Evolutionary conservation across 83 land plant species (phyloP).

Genomic region (Diphasiastrum complanatum): DNA sequence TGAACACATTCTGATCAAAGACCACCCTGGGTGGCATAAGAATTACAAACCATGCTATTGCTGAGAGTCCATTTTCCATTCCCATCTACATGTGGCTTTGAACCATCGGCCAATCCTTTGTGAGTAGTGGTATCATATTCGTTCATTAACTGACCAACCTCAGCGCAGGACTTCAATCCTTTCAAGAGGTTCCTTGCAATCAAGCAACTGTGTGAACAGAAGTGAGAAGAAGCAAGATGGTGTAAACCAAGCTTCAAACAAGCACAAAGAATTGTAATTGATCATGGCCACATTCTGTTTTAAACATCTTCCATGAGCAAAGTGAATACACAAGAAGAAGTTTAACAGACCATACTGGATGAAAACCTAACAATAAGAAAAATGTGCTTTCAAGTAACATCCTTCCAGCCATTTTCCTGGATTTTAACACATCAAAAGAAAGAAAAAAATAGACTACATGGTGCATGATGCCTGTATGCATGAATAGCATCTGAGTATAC

Average conservation of each 20-base stretch:
- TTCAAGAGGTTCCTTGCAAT: constrained; percentile 77
- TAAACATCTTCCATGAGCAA: too few species aligned
- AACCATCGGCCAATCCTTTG: constrained; percentile 25
- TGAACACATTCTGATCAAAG: neutral
- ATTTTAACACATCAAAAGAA: too few species aligned
- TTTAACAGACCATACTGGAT: too few species aligned
- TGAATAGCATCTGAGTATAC: too few species aligned
- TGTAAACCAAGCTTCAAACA: neutral
- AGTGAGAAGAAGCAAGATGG: neutral
- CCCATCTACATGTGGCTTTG: constrained; percentile 39
- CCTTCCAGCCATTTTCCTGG: too few species aligned
- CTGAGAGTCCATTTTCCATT: constrained; percentile 34
- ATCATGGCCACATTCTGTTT: too few species aligned
- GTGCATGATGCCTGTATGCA: too few species aligned
- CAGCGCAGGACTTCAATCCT: constrained; percentile 83
- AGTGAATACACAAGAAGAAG: too few species aligned
- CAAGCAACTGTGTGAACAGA: constrained; percentile 58
- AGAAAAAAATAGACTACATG: too few species aligned
- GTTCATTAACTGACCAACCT: constrained; percentile 65
- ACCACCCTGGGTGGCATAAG: neutral
- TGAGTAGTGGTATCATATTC: constrained; percentile 36
- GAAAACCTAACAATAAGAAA: too few species aligned
- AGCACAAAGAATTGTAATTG: neutral
- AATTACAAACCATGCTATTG: constrained; percentile 43
- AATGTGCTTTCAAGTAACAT: too few species aligned